Evolutionary conservation across 1,284 basidiomycete genomes (phyloP).

Genomic region (Prillingera fragicola): DNA sequence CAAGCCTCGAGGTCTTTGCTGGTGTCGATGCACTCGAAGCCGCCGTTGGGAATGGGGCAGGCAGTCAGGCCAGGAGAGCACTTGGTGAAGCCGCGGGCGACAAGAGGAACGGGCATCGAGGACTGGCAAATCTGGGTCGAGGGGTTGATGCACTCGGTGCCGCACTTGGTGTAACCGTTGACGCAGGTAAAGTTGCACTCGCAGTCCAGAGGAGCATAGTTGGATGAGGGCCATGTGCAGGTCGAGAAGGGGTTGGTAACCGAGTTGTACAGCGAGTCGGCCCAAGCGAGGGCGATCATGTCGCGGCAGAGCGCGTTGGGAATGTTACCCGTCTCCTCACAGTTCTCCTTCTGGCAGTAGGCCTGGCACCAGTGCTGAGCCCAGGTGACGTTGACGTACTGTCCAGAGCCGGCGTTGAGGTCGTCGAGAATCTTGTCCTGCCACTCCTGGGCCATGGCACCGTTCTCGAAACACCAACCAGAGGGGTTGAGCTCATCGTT

Average conservation of each 20-base stretch:
- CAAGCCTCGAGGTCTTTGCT: constrained; percentile 1
- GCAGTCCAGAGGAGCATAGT: neutral
- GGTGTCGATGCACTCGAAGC: constrained; percentile 1
- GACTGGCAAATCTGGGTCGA: constrained; percentile 2
- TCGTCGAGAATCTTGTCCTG: neutral
- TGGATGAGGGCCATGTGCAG: no score
- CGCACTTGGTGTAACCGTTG: neutral
- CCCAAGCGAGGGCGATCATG: neutral
- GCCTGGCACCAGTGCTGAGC: neutral
- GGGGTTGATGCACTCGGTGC: constrained; percentile 4
- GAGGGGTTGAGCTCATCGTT: neutral
- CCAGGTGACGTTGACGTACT: constrained; percentile 1
- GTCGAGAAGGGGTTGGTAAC: no score
- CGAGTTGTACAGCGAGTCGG: neutral
- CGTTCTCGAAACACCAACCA: constrained; percentile 3
- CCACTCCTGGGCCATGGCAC: neutral
- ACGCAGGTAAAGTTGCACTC: neutral
- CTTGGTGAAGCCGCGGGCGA: neutral
- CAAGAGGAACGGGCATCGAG: neutral
- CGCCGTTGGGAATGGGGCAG: neutral
- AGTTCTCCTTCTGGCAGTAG: neutral
- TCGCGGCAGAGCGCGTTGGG: neutral
- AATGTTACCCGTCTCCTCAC: neutral
- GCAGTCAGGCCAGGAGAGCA: neutral
- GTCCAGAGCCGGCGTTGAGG: neutral